Conservation (phyloP, 2,329 filamentous ascomycete species). For the Diatrype stigma region DNA sequence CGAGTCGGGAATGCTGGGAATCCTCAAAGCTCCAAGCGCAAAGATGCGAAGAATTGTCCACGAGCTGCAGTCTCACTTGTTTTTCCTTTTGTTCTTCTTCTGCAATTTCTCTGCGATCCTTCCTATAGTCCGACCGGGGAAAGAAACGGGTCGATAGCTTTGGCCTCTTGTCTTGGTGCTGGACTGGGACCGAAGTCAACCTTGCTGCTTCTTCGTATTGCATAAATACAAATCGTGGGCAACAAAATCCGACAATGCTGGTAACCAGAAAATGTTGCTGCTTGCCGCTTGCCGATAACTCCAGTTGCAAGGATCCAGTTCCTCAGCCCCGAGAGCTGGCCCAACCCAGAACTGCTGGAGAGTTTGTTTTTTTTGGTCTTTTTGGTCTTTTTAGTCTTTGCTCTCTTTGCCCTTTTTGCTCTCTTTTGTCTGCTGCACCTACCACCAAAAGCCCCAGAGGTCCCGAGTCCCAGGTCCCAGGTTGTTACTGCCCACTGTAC, state of each 20-base stretch:
- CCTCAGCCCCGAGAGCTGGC: neutral
- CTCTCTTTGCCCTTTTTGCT: neutral
- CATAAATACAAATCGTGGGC: neutral
- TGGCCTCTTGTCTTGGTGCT: neutral
- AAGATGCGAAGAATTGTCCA: slow-evolving; percentile 2
- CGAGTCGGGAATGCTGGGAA: too few species aligned
- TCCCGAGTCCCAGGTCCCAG: too few species aligned
- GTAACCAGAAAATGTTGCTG: neutral
- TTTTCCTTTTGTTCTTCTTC: too few species aligned
- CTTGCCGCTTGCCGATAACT: neutral
- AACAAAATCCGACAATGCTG: too few species aligned
- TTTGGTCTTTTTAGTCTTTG: neutral
- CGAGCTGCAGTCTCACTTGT: slow-evolving; percentile 10
- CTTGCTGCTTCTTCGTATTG: neutral
- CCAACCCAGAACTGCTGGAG: neutral
- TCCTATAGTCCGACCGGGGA: too few species aligned
- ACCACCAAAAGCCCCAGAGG: neutral
- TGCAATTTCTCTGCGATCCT: too few species aligned
- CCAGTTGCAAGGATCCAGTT: neutral
- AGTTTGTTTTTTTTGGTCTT: neutral
- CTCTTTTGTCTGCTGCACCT: neutral
- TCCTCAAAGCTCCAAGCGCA: too few species aligned
- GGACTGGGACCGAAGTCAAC: neutral
- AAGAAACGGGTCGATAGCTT: too few species aligned
- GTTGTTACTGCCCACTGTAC: neutral